These are phyloP conservation scores for Desmodesmus armatus DNA, from an alignment of 139 green algal genomes.

Conservation along the genomic window DNA sequence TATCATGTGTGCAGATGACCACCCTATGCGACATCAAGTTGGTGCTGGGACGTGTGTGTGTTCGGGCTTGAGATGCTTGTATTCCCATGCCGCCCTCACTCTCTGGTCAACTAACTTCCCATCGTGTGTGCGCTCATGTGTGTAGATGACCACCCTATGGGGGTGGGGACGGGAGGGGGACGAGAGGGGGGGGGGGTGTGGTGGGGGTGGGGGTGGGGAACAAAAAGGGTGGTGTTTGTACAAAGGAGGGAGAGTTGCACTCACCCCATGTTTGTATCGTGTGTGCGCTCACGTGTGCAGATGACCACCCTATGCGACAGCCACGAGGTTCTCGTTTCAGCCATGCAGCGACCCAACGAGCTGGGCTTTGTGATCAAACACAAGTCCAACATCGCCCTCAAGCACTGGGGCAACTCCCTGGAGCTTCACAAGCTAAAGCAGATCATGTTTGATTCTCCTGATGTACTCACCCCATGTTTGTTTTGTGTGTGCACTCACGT, in stretches of 20 bases:
- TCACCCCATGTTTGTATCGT: too few species aligned
- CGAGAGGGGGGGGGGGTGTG: background rate
- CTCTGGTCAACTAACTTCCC: too few species aligned
- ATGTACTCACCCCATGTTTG: too few species aligned
- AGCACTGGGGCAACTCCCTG: constrained; percentile 17
- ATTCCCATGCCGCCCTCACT: too few species aligned
- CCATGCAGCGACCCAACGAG: constrained; percentile 11
- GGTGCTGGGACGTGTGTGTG: too few species aligned
- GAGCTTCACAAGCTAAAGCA: constrained; percentile 18
- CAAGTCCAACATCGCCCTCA: constrained; percentile 5
- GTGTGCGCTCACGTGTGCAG: too few species aligned
- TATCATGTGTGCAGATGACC: constrained; percentile 22
- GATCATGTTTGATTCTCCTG: background rate
- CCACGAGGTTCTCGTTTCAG: constrained; percentile 6
- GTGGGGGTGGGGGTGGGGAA: background rate
- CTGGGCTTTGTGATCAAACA: constrained; percentile 2
- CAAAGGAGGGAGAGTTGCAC: too few species aligned
- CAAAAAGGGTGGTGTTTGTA: background rate
- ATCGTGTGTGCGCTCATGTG: too few species aligned
- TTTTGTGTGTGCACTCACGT: too few species aligned
- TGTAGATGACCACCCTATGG: background rate
- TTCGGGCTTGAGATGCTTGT: too few species aligned
- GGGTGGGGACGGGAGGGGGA: too few species aligned
- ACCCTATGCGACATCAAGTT: too few species aligned
- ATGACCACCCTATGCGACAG: background rate